A percentile compares a stretch with the other conserved stretches of the same genome.
phyloP scores from a whole-genome alignment of 2,329 filamentous ascomycete genomes.

The Davidsoniella eucalypti region DNA sequence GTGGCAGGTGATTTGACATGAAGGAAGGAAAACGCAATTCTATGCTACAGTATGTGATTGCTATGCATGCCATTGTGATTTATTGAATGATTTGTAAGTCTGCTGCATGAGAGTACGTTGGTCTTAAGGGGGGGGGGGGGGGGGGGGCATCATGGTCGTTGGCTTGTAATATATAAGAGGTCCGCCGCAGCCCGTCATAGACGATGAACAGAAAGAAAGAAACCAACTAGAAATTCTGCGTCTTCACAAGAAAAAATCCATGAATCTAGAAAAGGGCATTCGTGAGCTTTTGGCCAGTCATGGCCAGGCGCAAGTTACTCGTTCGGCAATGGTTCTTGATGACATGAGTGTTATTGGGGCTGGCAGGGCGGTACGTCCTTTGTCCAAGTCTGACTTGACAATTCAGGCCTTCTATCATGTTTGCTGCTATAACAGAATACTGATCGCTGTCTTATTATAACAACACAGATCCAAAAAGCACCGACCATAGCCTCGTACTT shows the following conservation, averaged over 20 bases:
- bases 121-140: too few species aligned
- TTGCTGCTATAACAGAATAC: neutral
- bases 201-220: too few species aligned
- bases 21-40: too few species aligned
- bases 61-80: too few species aligned
- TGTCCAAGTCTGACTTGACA: neutral
- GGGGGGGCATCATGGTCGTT: too few species aligned
- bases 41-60: too few species aligned
- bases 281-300: neutral
- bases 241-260: neutral
- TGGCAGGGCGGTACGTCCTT: neutral
- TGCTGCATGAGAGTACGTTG: too few species aligned
- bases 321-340: neutral
- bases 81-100: too few species aligned
- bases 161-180: too few species aligned
- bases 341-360: neutral
- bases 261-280: neutral
- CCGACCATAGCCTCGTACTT: neutral
- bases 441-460: neutral
- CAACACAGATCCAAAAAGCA: neutral
- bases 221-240: too few species aligned
- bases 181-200: too few species aligned
- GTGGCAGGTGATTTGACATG: too few species aligned
- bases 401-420: neutral
- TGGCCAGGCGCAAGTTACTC: neutral